A percentile compares a stretch with the other conserved stretches of the same genome.
phyloP scores from a whole-genome alignment of 129 eudicot genomes.

The Chrysanthemum seticuspe region DNA sequence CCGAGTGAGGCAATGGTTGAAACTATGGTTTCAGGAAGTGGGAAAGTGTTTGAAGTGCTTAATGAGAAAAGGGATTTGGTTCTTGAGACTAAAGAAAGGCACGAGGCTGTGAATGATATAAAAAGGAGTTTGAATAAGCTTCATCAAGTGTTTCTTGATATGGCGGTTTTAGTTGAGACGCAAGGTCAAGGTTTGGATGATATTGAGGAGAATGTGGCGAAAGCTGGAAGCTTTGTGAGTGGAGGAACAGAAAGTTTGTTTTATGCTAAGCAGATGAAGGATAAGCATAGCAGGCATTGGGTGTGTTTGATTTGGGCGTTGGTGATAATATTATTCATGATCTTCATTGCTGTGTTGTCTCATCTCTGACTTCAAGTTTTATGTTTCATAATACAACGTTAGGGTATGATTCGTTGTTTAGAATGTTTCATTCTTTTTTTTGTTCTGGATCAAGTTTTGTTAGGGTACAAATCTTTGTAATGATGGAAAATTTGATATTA shows the following conservation, averaged over 20 bases:
- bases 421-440: slow-evolving; percentile 13
- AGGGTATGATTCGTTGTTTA: slow-evolving; percentile 1
- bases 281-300: slow-evolving; percentile 48
- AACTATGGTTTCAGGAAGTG: slow-evolving; percentile 54
- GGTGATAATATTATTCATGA: slow-evolving; percentile 53
- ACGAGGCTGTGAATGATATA: slow-evolving; percentile 67
- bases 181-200: slow-evolving; percentile 75
- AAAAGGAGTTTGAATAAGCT: slow-evolving; percentile 68
- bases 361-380: slow-evolving; percentile 26
- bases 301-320: slow-evolving; percentile 56
- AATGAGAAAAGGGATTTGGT: slow-evolving; percentile 46
- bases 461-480: not conserved
- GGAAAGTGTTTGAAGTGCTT: slow-evolving; percentile 44
- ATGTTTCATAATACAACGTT: not conserved
- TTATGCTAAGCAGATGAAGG: slow-evolving; percentile 87
- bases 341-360: slow-evolving; percentile 51
- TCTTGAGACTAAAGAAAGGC: slow-evolving; percentile 64
- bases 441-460: not conserved
- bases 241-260: slow-evolving; percentile 77
- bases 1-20: slow-evolving; percentile 66
- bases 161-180: slow-evolving; percentile 91
- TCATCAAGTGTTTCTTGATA: slow-evolving; percentile 94
- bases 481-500: not conserved
- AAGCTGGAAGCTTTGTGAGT: slow-evolving; percentile 62
- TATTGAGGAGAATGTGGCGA: slow-evolving; percentile 73